These are phyloP conservation scores for Pseudogymnoascus sp. DNA, from an alignment of 2,329 filamentous ascomycete species.

Conservation along the genomic window DNA sequence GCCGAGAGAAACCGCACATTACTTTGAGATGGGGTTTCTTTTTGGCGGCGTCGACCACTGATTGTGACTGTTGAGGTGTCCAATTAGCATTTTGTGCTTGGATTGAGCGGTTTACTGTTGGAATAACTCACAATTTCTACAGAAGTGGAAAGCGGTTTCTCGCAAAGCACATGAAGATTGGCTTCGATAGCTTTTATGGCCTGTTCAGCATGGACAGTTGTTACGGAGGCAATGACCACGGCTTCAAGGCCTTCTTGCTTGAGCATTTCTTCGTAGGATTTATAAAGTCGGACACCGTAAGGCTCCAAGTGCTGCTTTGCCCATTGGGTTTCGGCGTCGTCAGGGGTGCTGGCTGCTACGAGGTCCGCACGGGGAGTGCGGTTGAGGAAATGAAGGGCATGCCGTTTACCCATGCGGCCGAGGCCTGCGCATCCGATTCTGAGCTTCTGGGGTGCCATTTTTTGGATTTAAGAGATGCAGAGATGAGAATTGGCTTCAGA, in stretches of 20 bases:
- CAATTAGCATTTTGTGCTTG: not conserved
- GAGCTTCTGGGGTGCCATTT: conserved; percentile 24
- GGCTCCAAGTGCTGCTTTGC: conserved; percentile 36
- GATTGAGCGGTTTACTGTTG: conserved; percentile 1
- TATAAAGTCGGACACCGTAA: conserved; percentile 37
- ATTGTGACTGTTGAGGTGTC: conserved; percentile 41
- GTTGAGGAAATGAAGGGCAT: conserved; percentile 41
- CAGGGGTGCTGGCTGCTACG: conserved; percentile 41
- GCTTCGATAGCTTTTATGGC: conserved; percentile 47
- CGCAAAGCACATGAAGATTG: conserved; percentile 49
- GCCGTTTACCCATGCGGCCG: conserved; percentile 45
- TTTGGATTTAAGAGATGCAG: not conserved
- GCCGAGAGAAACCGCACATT: conserved; percentile 57
- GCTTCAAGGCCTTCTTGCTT: conserved; percentile 33
- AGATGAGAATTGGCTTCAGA: too few species aligned
- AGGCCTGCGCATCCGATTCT: conserved; percentile 41
- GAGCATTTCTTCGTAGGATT: conserved; percentile 40
- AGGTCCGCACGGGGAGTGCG: conserved; percentile 39
- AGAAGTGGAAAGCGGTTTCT: conserved; percentile 52
- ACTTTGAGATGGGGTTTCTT: conserved; percentile 53
- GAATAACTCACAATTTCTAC: conserved; percentile 50
- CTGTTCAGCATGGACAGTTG: conserved; percentile 49
- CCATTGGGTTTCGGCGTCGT: conserved; percentile 37
- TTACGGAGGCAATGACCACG: conserved; percentile 35
- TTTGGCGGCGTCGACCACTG: conserved; percentile 49